phyloP scores from a whole-genome alignment of 495 filamentous ascomycete genomes.

The Penicillium canescens region DNA sequence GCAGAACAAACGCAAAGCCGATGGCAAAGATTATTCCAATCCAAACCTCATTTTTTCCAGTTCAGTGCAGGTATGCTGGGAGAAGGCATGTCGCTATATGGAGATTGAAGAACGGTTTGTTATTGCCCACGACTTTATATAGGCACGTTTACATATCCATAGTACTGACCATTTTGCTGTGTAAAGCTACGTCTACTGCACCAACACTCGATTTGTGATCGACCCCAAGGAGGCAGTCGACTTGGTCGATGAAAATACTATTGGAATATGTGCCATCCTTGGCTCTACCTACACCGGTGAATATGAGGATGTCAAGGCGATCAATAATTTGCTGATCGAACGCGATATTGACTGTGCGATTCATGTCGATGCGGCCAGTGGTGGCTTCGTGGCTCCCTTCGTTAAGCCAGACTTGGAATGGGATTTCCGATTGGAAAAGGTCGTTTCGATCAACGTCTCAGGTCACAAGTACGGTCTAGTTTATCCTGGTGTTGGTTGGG shows the following conservation, averaged over 20 bases:
- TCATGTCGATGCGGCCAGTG: slow-evolving; percentile 87
- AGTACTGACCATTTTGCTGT: too few species aligned
- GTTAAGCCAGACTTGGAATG: slow-evolving; percentile 76
- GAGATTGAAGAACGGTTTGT: slow-evolving; percentile 79
- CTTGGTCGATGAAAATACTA: slow-evolving; percentile 92
- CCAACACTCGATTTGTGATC: slow-evolving; percentile 76
- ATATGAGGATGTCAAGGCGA: slow-evolving; percentile 87
- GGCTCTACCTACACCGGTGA: slow-evolving; percentile 95
- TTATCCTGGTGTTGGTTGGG: slow-evolving; percentile 92
- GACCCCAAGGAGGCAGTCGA: slow-evolving; percentile 80
- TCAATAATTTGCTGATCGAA: slow-evolving; percentile 79
- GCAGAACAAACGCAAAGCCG: slow-evolving; percentile 79
- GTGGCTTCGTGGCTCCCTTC: slow-evolving; percentile 90
- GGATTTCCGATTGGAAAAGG: slow-evolving; percentile 86
- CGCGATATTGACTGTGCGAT: slow-evolving; percentile 75
- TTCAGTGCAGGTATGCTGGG: slow-evolving; percentile 94
- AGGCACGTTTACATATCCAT: too few species aligned
- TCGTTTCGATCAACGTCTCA: slow-evolving; percentile 89
- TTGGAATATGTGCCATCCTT: slow-evolving; percentile 86
- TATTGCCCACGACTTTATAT: too few species aligned
- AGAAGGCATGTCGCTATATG: slow-evolving; percentile 94
- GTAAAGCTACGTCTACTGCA: slow-evolving; percentile 68
- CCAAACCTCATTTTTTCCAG: slow-evolving; percentile 93
- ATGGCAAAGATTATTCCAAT: slow-evolving; percentile 68
- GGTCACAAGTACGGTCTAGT: slow-evolving; percentile 86